Conservation (phyloP, 345 rosid genomes). For the Limnanthes douglasii region DNA sequence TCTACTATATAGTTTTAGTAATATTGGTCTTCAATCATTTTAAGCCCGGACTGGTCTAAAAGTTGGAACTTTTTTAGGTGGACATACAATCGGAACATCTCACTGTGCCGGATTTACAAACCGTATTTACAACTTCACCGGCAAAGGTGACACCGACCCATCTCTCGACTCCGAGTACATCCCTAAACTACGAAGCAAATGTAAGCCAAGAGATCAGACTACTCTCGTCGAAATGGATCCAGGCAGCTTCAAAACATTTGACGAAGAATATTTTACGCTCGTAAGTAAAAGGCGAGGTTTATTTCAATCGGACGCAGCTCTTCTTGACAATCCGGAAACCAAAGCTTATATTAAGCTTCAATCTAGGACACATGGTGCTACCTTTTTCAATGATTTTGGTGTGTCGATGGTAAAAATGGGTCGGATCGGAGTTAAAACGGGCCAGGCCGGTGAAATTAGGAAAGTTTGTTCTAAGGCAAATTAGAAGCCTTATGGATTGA, state of each 20-base stretch:
- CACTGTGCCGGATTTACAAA: slow-evolving; percentile 14
- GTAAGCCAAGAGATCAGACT: slow-evolving; percentile 16
- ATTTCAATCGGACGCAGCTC: slow-evolving; percentile 36
- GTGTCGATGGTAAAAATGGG: slow-evolving; percentile 43
- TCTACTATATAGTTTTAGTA: background rate
- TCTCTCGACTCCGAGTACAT: slow-evolving; percentile 21
- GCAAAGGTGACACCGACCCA: slow-evolving; percentile 38
- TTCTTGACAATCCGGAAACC: slow-evolving; percentile 17
- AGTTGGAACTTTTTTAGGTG: too few relatives aligned
- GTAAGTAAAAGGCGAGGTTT: slow-evolving; percentile 26
- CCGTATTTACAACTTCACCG: slow-evolving; percentile 32
- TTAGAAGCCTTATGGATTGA: too few relatives aligned
- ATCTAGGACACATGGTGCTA: slow-evolving; percentile 3
- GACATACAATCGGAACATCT: slow-evolving; percentile 34
- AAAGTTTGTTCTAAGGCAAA: slow-evolving; percentile 26
- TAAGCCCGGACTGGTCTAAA: too few relatives aligned
- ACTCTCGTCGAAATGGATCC: slow-evolving; percentile 34
- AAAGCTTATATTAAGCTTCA: slow-evolving; percentile 7
- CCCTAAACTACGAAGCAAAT: slow-evolving; percentile 15
- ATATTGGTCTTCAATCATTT: background rate
- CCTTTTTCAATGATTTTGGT: slow-evolving; percentile 21
- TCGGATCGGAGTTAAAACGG: slow-evolving; percentile 18
- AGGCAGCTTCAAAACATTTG: slow-evolving; percentile 26
- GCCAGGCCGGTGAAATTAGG: slow-evolving; percentile 26
- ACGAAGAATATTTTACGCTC: slow-evolving; percentile 16